Evolutionary conservation across 306 rosid genomes (phyloP), one percentile per base, ranked within the genome.

Genomic region (Fragaria nilgerrensis): DNA sequence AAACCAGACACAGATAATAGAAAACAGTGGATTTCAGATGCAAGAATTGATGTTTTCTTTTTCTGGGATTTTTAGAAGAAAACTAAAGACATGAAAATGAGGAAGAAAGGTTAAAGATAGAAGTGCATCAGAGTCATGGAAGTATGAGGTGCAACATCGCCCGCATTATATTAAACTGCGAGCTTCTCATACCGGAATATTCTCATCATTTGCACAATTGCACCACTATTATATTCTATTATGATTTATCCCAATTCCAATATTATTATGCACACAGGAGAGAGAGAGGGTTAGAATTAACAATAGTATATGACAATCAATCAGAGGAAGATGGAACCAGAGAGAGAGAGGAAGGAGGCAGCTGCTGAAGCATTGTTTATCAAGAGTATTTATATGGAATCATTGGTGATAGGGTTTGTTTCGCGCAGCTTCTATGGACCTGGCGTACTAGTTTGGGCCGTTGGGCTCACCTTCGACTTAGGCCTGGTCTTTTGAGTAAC

Each of bases 121-220:
- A 77, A 5, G 39, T 1, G 91, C 90, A 86, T 90, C 88, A 85
- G 88, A 88, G 88, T 88, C 92, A 90, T 90, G 92, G 90, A 90
- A 90, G 92, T 86, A 86, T 79, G 79, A 85, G 81, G 76, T 74
- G 14, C 69, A 88, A 86, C 95, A 85, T 70, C 55, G 86, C 90
- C 82, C 78, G 86, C 76, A 74, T 15, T 6, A 29, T 65, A 12
- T 29, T 22, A 80, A 56, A 76, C 32, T 44, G 68, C 83, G 76
- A 83, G 92, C 90, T 90, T 90, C 90, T 86, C 90, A 44, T 65
- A 68, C 83, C 70, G 68, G 22, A 53, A 7, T 68, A 68, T 16
- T 73, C 83, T 90, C 88, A 37, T 88, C 91, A 82, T 53, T 68
- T 85, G 89, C 83, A 37, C 91, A 82, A 48, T 68, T 85, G 89